phyloP scores from a whole-genome alignment of 768 basidiomycete species.

The Leccinum olivaceopallidum region DNA sequence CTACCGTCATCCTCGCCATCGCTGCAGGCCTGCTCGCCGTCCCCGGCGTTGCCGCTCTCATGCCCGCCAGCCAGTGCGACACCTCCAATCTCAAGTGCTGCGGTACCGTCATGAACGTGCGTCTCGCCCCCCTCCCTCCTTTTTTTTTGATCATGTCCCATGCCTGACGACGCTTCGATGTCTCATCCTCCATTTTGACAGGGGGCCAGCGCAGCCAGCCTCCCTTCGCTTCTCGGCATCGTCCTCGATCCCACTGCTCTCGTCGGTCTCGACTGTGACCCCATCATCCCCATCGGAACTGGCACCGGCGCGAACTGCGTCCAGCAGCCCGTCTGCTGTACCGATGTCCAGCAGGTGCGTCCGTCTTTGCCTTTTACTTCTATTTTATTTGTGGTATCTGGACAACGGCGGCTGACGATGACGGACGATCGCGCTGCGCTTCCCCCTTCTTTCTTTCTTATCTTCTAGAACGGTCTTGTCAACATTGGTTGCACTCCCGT shows the following conservation, averaged over 20 bases:
- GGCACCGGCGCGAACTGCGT: neutral
- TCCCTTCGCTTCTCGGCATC: neutral
- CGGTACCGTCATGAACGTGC: neutral
- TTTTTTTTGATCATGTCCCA: no score
- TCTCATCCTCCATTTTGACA: neutral
- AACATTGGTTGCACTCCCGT: constrained; percentile 11
- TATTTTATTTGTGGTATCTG: neutral
- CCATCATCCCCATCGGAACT: neutral
- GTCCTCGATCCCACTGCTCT: neutral
- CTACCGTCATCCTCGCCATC: constrained; percentile 14
- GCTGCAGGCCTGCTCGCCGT: constrained; percentile 11
- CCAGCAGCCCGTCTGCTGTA: constrained; percentile 15
- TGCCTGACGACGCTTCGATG: neutral
- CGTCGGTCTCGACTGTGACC: neutral
- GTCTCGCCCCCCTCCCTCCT: neutral
- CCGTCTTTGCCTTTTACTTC: no score
- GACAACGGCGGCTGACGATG: neutral
- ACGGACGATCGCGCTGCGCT: neutral
- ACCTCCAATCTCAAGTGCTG: constrained; percentile 15
- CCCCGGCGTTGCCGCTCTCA: neutral
- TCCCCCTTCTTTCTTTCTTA: neutral
- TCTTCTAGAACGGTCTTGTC: constrained; percentile 8
- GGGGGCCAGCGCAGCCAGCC: neutral
- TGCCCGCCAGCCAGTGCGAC: constrained; percentile 13
- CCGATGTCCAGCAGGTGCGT: neutral